Evolutionary conservation across 768 basidiomycete species (phyloP).

Genomic region (Boletus rex-veris): DNA sequence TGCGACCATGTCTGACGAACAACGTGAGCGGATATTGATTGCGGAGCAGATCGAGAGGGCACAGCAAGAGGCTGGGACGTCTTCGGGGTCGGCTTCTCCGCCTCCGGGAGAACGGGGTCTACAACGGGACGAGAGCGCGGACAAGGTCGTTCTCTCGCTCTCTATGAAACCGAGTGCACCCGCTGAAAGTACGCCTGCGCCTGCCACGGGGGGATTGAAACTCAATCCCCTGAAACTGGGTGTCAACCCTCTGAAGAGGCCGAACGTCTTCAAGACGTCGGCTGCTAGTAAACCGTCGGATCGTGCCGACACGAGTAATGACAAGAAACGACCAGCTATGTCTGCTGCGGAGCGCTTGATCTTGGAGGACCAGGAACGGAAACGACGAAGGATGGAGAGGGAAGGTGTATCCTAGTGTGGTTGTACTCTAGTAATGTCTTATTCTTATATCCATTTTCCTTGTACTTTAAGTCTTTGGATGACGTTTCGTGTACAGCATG

Average conservation of each 20-base stretch:
- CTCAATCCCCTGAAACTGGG: slow-evolving; percentile 45
- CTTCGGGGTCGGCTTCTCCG: slow-evolving; percentile 32
- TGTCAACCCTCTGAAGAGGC: slow-evolving; percentile 64
- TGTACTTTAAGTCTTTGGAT: background rate
- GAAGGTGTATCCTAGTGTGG: slow-evolving; percentile 25
- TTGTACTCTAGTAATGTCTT: slow-evolving; percentile 5
- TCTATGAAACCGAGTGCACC: slow-evolving; percentile 48
- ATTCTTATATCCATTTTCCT: slow-evolving; percentile 4
- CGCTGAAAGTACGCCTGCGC: slow-evolving; percentile 27
- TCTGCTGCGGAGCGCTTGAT: slow-evolving; percentile 85
- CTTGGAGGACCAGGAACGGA: slow-evolving; percentile 86
- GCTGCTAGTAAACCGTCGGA: slow-evolving; percentile 31
- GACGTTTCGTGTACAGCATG: no score
- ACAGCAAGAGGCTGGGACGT: slow-evolving; percentile 39
- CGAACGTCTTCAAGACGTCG: slow-evolving; percentile 68
- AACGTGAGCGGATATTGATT: slow-evolving; percentile 85
- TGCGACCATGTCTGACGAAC: slow-evolving; percentile 88
- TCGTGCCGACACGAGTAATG: slow-evolving; percentile 35
- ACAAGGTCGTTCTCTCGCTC: slow-evolving; percentile 76
- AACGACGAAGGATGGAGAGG: slow-evolving; percentile 71
- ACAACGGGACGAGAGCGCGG: slow-evolving; percentile 66
- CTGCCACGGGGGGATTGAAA: slow-evolving; percentile 47
- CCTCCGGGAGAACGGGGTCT: slow-evolving; percentile 52
- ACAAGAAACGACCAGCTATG: slow-evolving; percentile 66
- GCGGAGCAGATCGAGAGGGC: slow-evolving; percentile 94